Evolutionary conservation across 1,284 basidiomycete genomes (phyloP), one percentile per base, ranked within the genome.

Genomic region (Chalciporus sp.): DNA sequence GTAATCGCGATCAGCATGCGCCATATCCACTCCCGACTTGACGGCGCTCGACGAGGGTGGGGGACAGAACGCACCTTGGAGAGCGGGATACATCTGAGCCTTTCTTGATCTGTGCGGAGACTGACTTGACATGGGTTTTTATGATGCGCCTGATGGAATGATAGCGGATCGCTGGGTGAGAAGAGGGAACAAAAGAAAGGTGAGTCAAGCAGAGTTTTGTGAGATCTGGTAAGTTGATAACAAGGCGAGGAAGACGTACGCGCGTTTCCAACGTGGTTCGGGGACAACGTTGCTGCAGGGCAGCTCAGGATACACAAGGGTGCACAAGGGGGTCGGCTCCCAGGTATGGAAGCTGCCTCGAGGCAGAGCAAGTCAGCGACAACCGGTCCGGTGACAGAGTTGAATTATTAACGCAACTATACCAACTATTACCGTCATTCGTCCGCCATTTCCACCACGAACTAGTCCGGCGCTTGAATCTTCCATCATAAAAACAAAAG

Each of bases 91-190:
- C 52, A 71, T 65, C 53, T 68, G 72, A 11, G 66, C 27, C 62
- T 75, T 79, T 63, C 78, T 71, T 60, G 72, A 74, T 64, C 84
- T 80, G 64, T 84, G 83, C 19, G 82, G 81, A 47, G 84, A 84
- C 64, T 82, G 81, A 61, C 75, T 82, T 47, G 85, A 76, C 85
- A 87, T 87, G 55, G 49, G 54, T 28, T 56, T 60, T 58, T 51
- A 57, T 47, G 31, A 42, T 59, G 49, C 49, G 42, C 52, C 47
- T 56, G 50, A 49, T 55, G 10, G 26, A 39, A 31, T 27, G 33
- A 39, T 55, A n/a, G 47, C 39, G 46, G 29, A 39, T 35, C 44
- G 55, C 39, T 47, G 26, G 40, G 47, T 56, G 29, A 48, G 45
- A 46, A 28, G 49, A 48, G 14, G 16, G 47, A 56, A 64, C 35